Percentiles rank a stretch among this genome's conserved stretches.
Evolutionary conservation across 1,284 basidiomycete species (phyloP).

Genomic region (Cyathus olla): DNA sequence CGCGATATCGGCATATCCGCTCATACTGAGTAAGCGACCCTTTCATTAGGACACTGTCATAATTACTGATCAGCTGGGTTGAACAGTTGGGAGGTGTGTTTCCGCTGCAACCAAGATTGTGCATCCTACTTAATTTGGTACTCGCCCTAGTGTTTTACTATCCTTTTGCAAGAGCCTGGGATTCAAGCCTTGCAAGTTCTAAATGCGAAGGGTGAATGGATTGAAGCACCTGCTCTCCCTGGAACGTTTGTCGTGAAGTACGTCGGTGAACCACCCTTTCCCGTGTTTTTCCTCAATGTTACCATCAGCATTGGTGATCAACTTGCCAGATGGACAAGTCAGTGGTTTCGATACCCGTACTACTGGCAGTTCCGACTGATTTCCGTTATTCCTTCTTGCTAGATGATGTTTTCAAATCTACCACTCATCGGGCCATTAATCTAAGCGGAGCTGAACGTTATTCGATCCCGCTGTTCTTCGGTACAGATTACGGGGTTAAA

Average conservation of each 20-base stretch:
- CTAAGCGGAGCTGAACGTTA: slow-evolving; percentile 68
- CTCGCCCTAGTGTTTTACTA: slow-evolving; percentile 74
- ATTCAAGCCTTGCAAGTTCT: slow-evolving; percentile 79
- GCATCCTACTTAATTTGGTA: slow-evolving; percentile 51
- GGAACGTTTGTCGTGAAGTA: slow-evolving; percentile 80
- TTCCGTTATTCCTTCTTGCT: too few relatives aligned
- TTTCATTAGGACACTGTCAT: neutral
- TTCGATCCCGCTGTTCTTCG: slow-evolving; percentile 79
- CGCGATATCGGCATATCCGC: slow-evolving; percentile 85
- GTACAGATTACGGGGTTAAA: slow-evolving; percentile 71
- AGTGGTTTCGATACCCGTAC: slow-evolving; percentile 24
- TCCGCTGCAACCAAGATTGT: slow-evolving; percentile 14
- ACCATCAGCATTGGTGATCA: slow-evolving; percentile 82
- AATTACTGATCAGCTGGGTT: neutral
- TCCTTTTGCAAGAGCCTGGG: slow-evolving; percentile 73
- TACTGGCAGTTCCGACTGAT: too few relatives aligned
- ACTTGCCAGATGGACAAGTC: slow-evolving; percentile 83
- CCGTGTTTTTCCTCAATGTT: neutral
- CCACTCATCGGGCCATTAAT: slow-evolving; percentile 81
- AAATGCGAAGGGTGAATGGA: slow-evolving; percentile 72
- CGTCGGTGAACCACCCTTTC: neutral
- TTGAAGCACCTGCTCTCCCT: slow-evolving; percentile 71
- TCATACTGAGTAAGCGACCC: slow-evolving; percentile 72
- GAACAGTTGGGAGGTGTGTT: slow-evolving; percentile 65
- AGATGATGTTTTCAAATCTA: slow-evolving; percentile 87